phyloP scores from a whole-genome alignment of 352 stramenopile genomes.

The Pythium aphanidermatum region DNA sequence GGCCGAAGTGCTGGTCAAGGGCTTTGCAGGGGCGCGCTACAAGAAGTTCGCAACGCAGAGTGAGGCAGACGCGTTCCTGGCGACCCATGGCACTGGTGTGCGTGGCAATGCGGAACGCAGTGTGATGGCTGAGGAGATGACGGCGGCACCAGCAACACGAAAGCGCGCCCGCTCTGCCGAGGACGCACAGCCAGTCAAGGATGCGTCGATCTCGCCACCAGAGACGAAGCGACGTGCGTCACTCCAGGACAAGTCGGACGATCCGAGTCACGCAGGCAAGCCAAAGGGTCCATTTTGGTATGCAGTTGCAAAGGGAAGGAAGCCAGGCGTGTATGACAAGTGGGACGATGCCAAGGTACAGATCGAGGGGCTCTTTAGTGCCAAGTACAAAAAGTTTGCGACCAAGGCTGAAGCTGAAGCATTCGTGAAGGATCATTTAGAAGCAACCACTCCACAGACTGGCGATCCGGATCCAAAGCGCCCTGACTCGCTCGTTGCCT shows the following conservation, averaged over 20 bases:
- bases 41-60: constrained; percentile 58
- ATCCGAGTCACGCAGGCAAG: constrained; percentile 32
- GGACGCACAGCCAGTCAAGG: not conserved
- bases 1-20: constrained; percentile 46
- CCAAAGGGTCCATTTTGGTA: constrained; percentile 24
- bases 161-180: constrained; percentile 7
- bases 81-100: not conserved
- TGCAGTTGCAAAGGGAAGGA: constrained; percentile 41
- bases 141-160: not conserved
- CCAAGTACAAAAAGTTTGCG: constrained; percentile 53
- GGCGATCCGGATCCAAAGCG: constrained; percentile 43
- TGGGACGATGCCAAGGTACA: constrained; percentile 51
- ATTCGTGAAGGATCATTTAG: constrained; percentile 35
- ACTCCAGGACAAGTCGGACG: constrained; percentile 3
- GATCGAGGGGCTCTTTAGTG: constrained; percentile 42
- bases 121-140: not conserved
- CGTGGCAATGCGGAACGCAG: not conserved
- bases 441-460: not conserved
- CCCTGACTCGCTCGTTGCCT: constrained; percentile 50
- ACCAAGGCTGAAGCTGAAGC: constrained; percentile 38
- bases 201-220: not conserved
- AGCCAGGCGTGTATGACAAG: constrained; percentile 46
- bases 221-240: constrained; percentile 7
- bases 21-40: constrained; percentile 37
- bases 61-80: constrained; percentile 48